Evolutionary conservation across 2,329 filamentous ascomycete genomes (phyloP).

Genomic region (Lizonia empirigonia): DNA sequence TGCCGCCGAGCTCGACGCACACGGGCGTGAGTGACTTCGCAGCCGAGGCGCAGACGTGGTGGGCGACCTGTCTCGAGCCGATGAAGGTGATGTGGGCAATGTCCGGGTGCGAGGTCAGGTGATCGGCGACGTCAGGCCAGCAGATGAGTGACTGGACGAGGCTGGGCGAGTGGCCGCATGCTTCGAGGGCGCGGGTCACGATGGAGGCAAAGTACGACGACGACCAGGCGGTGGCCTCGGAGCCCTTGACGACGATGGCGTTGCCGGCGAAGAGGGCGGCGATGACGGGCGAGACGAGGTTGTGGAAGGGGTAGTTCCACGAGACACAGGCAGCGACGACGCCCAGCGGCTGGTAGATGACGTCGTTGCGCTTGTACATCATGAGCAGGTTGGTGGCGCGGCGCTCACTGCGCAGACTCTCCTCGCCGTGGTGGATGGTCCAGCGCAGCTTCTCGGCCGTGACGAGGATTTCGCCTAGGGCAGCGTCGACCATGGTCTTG

Average conservation of each 20-base stretch:
- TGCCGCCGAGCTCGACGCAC: slow-evolving; percentile 90
- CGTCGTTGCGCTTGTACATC: slow-evolving; percentile 92
- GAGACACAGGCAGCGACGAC: slow-evolving; percentile 91
- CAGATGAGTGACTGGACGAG: slow-evolving; percentile 86
- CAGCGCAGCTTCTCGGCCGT: slow-evolving; percentile 93
- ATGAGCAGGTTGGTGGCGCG: slow-evolving; percentile 91
- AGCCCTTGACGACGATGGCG: slow-evolving; percentile 89
- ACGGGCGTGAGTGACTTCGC: slow-evolving; percentile 86
- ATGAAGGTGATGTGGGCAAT: slow-evolving; percentile 96
- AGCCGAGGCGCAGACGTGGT: slow-evolving; percentile 84
- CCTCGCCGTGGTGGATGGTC: slow-evolving; percentile 90
- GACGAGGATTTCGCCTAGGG: slow-evolving; percentile 91
- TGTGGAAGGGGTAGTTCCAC: slow-evolving; percentile 97
- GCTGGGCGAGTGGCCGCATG: slow-evolving; percentile 80
- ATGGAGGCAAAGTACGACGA: slow-evolving; percentile 81
- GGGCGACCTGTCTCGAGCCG: slow-evolving; percentile 83
- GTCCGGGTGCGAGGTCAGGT: slow-evolving; percentile 81
- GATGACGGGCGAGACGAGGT: slow-evolving; percentile 88
- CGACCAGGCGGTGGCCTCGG: slow-evolving; percentile 95
- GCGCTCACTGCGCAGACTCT: slow-evolving; percentile 71
- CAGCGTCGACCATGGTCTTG: slow-evolving; percentile 94
- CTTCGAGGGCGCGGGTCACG: slow-evolving; percentile 75
- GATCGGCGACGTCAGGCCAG: slow-evolving; percentile 81
- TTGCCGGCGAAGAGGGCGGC: slow-evolving; percentile 91
- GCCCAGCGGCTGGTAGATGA: slow-evolving; percentile 88